Evolutionary conservation across 768 basidiomycete genomes (phyloP).

Genomic region (Serpula lacrymans): DNA sequence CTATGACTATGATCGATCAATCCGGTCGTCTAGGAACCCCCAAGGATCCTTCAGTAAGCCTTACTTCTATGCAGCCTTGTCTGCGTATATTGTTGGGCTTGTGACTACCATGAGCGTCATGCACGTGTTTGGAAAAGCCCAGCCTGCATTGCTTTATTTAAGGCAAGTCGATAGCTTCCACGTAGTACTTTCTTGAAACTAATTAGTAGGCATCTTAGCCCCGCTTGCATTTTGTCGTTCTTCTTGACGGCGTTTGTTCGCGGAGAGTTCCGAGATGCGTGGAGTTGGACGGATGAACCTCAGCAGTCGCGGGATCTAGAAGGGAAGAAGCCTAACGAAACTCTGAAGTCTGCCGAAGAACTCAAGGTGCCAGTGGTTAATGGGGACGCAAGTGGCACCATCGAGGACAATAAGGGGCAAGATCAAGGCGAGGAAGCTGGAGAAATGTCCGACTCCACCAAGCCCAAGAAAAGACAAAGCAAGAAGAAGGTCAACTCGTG

Average conservation of each 20-base stretch:
- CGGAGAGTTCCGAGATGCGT: constrained; percentile 70
- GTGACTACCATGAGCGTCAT: constrained; percentile 78
- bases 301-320: constrained; percentile 20
- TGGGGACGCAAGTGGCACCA: constrained; percentile 13
- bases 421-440: constrained; percentile 13
- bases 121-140: constrained; percentile 72
- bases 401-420: constrained; percentile 1
- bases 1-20: constrained; percentile 63
- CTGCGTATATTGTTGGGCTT: constrained; percentile 74
- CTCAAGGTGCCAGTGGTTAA: constrained; percentile 12
- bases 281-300: constrained; percentile 67
- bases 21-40: constrained; percentile 20
- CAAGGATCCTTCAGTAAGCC: constrained; percentile 51
- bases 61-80: constrained; percentile 70
- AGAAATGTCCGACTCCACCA: constrained; percentile 3
- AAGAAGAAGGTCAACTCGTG: constrained; percentile 11
- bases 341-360: constrained; percentile 13
- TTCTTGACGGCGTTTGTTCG: constrained; percentile 50
- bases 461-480: constrained; percentile 17
- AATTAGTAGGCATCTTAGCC: constrained; percentile 37
- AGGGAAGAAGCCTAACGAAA: constrained; percentile 9
- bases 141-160: constrained; percentile 92
- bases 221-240: constrained; percentile 75
- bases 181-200: background rate
- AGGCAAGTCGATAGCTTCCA: constrained; percentile 45